These are phyloP conservation scores for Infundibulicybe gibba DNA, from an alignment of 768 basidiomycete genomes.

Conservation along the genomic window DNA sequence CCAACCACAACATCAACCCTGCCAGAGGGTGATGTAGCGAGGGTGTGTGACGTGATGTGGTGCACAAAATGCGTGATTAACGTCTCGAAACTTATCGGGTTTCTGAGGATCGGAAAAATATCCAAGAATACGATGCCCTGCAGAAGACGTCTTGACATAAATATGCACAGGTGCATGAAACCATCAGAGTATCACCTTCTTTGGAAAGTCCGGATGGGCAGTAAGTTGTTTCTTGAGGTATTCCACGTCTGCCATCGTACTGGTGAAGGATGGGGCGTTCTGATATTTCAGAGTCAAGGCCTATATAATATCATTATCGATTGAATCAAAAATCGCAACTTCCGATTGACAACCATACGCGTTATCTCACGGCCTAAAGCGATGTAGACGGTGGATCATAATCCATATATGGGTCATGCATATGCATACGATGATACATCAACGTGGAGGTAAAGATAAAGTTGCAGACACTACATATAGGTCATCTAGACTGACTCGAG, in stretches of 20 bases:
- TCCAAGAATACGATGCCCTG: conserved; percentile 93
- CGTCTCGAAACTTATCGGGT: conserved; percentile 85
- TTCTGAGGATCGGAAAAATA: conserved; percentile 88
- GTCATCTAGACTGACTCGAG: conserved; percentile 80
- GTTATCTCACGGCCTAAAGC: no score
- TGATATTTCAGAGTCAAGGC: no score
- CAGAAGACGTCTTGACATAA: neutral
- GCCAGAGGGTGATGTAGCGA: conserved; percentile 51
- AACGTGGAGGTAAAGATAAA: no score
- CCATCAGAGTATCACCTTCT: conserved; percentile 57
- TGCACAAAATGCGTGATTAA: conserved; percentile 86
- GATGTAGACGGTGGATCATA: no score
- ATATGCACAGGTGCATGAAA: neutral
- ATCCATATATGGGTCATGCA: no score
- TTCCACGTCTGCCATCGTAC: conserved; percentile 71
- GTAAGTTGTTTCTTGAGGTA: conserved; percentile 60
- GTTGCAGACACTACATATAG: conserved; percentile 5
- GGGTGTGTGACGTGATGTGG: conserved; percentile 78
- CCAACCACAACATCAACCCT: conserved; percentile 93
- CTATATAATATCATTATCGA: no score
- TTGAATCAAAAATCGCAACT: no score
- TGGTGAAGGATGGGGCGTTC: conserved; percentile 5
- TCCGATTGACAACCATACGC: no score
- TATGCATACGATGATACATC: no score
- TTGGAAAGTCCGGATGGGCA: conserved; percentile 78